A percentile compares a stretch with the other conserved stretches of the same genome.
phyloP scores from a whole-genome alignment of 345 rosid species.

The Eutrema yunnanense region DNA sequence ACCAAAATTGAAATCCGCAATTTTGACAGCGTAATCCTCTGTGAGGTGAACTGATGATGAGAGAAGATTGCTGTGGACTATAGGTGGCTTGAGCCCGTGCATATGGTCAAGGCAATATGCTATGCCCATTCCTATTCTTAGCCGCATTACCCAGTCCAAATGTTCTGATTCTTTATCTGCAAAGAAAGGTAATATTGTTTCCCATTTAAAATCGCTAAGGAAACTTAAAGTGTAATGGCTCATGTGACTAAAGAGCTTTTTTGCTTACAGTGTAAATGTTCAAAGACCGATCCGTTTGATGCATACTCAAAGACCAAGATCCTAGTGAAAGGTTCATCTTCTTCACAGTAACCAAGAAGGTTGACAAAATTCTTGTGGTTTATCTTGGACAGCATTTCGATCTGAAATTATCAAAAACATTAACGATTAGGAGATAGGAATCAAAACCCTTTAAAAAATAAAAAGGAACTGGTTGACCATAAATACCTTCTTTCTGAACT shows the following conservation, averaged over 20 bases:
- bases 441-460: not conserved
- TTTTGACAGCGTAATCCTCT: slow-evolving; percentile 86
- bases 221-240: not conserved
- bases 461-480: not conserved
- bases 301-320: slow-evolving; percentile 97
- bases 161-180: slow-evolving; percentile 90
- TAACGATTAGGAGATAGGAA: not conserved
- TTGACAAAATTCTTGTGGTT: slow-evolving; percentile 96
- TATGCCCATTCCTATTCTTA: slow-evolving; percentile 78
- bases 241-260: not conserved
- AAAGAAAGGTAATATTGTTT: slow-evolving; percentile 2
- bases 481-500: slow-evolving; percentile 76
- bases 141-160: slow-evolving; percentile 76
- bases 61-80: slow-evolving; percentile 48
- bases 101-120: slow-evolving; percentile 88
- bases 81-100: slow-evolving; percentile 74
- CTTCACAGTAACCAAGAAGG: slow-evolving; percentile 93
- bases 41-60: slow-evolving; percentile 64
- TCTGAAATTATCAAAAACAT: slow-evolving; percentile 37
- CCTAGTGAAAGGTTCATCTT: slow-evolving; percentile 83
- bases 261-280: slow-evolving; percentile 87
- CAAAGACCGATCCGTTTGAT: slow-evolving; percentile 87
- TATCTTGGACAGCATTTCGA: slow-evolving; percentile 68
- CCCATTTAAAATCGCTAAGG: not conserved
- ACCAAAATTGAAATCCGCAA: slow-evolving; percentile 57